These are phyloP conservation scores for Penicillium cosmopolitanum DNA, from an alignment of 495 filamentous ascomycete genomes.

Conservation along the genomic window DNA sequence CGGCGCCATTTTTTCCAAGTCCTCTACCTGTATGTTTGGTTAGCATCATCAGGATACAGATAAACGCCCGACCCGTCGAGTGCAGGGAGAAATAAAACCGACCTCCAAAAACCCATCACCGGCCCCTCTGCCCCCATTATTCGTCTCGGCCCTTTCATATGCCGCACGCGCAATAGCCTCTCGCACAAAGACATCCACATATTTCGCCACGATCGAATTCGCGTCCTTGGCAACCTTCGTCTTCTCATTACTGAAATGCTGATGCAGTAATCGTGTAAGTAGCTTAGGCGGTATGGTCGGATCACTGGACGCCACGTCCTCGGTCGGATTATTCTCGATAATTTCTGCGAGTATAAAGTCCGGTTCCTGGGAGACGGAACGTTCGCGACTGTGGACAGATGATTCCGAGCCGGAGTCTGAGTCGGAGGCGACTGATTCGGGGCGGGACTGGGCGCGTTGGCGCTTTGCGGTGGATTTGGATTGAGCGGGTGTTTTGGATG, in stretches of 20 bases:
- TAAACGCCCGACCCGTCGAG: no score
- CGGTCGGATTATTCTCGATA: conserved; percentile 29
- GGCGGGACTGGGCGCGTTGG: conserved; percentile 17
- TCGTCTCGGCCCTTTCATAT: conserved; percentile 61
- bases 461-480: conserved; percentile 13
- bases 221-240: conserved; percentile 82
- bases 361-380: conserved; percentile 37
- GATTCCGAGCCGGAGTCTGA: conserved; percentile 29
- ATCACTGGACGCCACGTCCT: conserved; percentile 41
- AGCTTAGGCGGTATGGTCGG: conserved; percentile 73
- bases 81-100: conserved; percentile 26
- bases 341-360: conserved; percentile 54
- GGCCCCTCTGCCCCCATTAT: conserved; percentile 29
- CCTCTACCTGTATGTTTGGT: conserved; percentile 47
- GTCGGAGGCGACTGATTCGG: conserved; percentile 19
- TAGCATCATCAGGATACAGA: background rate
- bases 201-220: conserved; percentile 76
- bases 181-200: conserved; percentile 89
- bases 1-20: conserved; percentile 89
- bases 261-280: conserved; percentile 73
- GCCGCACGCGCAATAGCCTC: conserved; percentile 87
- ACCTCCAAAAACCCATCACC: conserved; percentile 76
- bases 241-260: conserved; percentile 70
- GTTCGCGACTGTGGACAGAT: conserved; percentile 22
- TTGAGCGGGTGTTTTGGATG: conserved; percentile 12